A percentile compares a stretch with the other conserved stretches of the same genome.
Conservation (phyloP, 257 asterid genomes). For the Forsythia suspensa region DNA sequence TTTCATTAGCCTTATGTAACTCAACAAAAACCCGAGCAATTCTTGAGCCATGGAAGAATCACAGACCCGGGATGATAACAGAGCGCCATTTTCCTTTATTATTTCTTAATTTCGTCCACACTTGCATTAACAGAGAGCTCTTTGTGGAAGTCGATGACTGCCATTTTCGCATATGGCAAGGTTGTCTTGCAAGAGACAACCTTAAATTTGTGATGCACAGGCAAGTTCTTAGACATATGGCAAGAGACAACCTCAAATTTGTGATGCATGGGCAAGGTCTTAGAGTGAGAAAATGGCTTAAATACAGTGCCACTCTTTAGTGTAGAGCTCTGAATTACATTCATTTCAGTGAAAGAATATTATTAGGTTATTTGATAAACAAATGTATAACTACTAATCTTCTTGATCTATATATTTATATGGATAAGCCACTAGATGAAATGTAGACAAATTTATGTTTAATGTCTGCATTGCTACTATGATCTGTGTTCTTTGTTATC, state of each 20-base stretch:
- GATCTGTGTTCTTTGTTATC: too few species aligned
- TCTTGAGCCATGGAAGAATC: conserved; percentile 33
- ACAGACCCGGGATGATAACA: conserved; percentile 45
- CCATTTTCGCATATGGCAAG: neutral
- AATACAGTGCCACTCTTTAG: neutral
- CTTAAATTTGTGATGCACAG: conserved; percentile 2
- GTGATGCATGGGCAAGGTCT: neutral
- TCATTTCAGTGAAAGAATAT: neutral
- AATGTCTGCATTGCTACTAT: too few species aligned
- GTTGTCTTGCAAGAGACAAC: conserved; percentile 14
- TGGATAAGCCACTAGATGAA: neutral
- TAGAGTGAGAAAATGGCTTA: conserved; percentile 13
- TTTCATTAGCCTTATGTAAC: conserved; percentile 31
- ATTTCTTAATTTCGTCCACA: conserved; percentile 35
- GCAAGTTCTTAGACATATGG: neutral
- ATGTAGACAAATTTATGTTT: neutral
- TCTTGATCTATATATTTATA: neutral
- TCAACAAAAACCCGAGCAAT: conserved; percentile 31
- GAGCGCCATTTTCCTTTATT: conserved; percentile 43
- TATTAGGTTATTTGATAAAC: neutral
- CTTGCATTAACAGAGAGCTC: conserved; percentile 15
- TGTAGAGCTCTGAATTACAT: conserved; percentile 10
- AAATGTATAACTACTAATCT: neutral
- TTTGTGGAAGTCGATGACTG: conserved; percentile 20
- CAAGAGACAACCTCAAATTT: conserved; percentile 3